Conservation (phyloP, 345 rosid species). For the Abelmoschus esculentus region DNA sequence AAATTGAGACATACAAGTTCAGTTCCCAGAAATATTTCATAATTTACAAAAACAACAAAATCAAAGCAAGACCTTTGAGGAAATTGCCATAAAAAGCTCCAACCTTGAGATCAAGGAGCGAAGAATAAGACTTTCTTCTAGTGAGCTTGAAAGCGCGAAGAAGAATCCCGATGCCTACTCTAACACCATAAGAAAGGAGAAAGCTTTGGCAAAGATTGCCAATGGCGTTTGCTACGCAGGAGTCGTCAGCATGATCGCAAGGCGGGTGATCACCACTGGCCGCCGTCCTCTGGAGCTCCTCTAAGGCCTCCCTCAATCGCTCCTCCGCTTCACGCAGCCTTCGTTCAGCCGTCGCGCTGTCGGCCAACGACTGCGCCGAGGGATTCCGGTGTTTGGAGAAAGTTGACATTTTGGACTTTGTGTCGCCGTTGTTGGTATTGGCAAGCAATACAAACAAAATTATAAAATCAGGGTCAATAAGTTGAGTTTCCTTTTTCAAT, state of each 20-base stretch:
- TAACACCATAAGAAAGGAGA: slow-evolving; percentile 89
- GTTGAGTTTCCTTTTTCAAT: too few relatives aligned
- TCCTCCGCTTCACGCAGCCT: slow-evolving; percentile 86
- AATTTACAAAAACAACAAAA: background rate
- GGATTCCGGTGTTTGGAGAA: slow-evolving; percentile 24
- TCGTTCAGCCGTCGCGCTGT: slow-evolving; percentile 49
- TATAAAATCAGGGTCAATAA: too few relatives aligned
- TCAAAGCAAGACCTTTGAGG: background rate
- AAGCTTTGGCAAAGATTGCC: slow-evolving; percentile 98
- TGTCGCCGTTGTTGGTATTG: too few relatives aligned
- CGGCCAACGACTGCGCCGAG: slow-evolving; percentile 23
- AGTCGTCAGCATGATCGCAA: slow-evolving; percentile 83
- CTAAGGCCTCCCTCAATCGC: slow-evolving; percentile 86
- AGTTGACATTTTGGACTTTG: slow-evolving; percentile 9
- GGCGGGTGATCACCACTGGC: slow-evolving; percentile 40
- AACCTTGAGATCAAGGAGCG: slow-evolving; percentile 96
- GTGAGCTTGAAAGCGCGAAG: slow-evolving; percentile 99
- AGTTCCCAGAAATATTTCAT: background rate
- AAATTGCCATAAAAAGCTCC: background rate
- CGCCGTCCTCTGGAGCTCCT: slow-evolving; percentile 73
- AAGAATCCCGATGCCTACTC: slow-evolving; percentile 95
- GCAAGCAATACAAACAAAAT: background rate
- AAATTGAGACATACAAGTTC: background rate
- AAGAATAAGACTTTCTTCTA: slow-evolving; percentile 77
- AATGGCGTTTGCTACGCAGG: slow-evolving; percentile 89